Conservation (phyloP, 73 alveolate species). For the Tetrahymena thermophila region DNA sequence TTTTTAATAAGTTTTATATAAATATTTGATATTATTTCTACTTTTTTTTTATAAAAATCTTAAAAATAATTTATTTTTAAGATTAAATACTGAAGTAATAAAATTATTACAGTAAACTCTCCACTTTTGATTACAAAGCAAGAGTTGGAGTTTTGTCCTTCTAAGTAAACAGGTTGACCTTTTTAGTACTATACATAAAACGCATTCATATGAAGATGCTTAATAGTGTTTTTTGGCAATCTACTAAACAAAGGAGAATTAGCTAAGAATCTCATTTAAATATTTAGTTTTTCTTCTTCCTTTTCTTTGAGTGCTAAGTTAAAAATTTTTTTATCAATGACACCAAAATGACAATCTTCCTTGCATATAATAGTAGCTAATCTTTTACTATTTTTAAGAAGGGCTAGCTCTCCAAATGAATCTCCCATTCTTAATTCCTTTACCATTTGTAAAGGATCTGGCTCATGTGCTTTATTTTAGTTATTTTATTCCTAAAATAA, state of each 20-base stretch:
- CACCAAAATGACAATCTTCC: conserved; percentile 22
- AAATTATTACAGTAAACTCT: neutral
- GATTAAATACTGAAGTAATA: too few relatives aligned
- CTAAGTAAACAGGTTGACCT: neutral
- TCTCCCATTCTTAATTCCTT: conserved; percentile 18
- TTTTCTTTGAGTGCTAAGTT: neutral
- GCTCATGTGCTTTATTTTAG: neutral
- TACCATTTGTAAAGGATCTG: neutral
- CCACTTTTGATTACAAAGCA: neutral
- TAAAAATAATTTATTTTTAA: too few relatives aligned
- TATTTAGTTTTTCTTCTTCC: neutral
- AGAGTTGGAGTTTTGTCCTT: neutral
- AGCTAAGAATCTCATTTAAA: neutral
- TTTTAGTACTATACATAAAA: neutral
- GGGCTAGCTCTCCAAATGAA: conserved; percentile 35
- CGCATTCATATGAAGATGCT: neutral
- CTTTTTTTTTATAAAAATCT: too few relatives aligned
- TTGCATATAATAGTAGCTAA: conserved; percentile 22
- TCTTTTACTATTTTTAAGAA: conserved; percentile 4
- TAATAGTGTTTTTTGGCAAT: neutral
- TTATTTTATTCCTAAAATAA: neutral
- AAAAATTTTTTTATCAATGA: conserved; percentile 1
- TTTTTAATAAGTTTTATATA: too few relatives aligned
- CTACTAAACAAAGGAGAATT: neutral
- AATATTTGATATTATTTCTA: too few relatives aligned